phyloP scores from a whole-genome alignment of 202 grass and related monocot species.

The Digitaria exilis region DNA sequence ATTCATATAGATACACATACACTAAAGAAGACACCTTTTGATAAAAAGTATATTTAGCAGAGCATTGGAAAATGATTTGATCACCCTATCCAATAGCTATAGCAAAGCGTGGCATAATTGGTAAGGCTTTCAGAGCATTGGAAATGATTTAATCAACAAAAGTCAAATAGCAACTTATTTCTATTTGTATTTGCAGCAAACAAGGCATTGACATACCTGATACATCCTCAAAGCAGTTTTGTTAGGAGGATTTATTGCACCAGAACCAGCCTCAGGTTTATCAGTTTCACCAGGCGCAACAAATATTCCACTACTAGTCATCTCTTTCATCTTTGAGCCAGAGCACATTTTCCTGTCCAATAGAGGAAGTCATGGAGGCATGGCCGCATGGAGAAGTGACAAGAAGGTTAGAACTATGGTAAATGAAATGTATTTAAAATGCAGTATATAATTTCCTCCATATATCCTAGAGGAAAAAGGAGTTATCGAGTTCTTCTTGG shows the following conservation, averaged over 20 bases:
- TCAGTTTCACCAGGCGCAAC: constrained; percentile 38
- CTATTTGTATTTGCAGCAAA: background rate
- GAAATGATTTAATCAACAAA: background rate
- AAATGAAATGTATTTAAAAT: background rate
- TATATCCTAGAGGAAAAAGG: background rate
- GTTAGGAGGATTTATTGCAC: constrained; percentile 38
- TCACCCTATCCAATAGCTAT: no score
- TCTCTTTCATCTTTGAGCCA: constrained; percentile 70
- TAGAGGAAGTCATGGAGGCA: background rate
- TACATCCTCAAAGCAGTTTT: constrained; percentile 77
- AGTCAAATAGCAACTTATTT: background rate
- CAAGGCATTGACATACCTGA: constrained; percentile 47
- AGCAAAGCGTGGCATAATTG: no score
- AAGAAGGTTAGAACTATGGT: background rate
- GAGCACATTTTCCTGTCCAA: constrained; percentile 69
- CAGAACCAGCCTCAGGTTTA: constrained; percentile 41
- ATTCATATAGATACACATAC: background rate
- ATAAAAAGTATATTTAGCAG: no score
- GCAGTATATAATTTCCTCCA: background rate
- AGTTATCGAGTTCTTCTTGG: background rate
- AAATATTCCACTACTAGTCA: constrained; percentile 86
- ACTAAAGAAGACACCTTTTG: background rate
- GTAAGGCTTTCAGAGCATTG: background rate
- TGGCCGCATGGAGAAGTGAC: no score
- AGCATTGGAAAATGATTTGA: no score